Percentiles rank a stretch among this genome's conserved stretches.
These are phyloP conservation scores for Trichoderma orchidacearum DNA, from an alignment of 495 filamentous ascomycete species.

Conservation along the genomic window DNA sequence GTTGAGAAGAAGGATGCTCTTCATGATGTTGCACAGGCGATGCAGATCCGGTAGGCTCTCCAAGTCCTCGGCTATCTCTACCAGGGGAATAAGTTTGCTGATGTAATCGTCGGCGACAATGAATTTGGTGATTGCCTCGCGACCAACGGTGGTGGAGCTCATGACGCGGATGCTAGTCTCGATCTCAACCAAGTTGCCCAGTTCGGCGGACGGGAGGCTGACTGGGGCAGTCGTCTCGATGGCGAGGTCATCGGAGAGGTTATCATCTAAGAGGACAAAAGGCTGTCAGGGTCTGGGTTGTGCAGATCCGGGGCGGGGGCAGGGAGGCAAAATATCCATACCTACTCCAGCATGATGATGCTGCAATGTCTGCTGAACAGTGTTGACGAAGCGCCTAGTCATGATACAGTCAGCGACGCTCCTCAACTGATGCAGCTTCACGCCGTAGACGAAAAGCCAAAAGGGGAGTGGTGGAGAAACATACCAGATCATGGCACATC, in stretches of 20 bases:
- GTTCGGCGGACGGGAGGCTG: constrained; percentile 60
- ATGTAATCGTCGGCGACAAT: constrained; percentile 80
- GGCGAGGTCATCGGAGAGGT: constrained; percentile 68
- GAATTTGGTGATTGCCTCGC: constrained; percentile 81
- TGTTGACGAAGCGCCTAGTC: constrained; percentile 77
- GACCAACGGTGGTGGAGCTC: constrained; percentile 56
- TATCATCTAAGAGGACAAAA: constrained; percentile 51
- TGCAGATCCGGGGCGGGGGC: neutral
- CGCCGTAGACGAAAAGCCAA: too few species aligned
- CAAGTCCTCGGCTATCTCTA: constrained; percentile 77
- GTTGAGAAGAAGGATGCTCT: constrained; percentile 84
- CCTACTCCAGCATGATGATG: constrained; percentile 33
- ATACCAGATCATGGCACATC: constrained; percentile 84
- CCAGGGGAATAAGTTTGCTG: constrained; percentile 68
- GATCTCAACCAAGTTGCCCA: constrained; percentile 69
- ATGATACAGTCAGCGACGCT: constrained; percentile 6
- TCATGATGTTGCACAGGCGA: constrained; percentile 94
- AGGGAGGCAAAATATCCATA: constrained; percentile 10
- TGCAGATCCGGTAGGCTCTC: constrained; percentile 80
- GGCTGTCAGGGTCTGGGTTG: neutral
- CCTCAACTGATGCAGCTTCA: neutral
- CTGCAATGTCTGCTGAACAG: constrained; percentile 52
- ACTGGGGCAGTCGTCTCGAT: constrained; percentile 57
- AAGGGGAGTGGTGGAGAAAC: constrained; percentile 13
- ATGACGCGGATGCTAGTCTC: constrained; percentile 67